Evolutionary conservation across 2,329 filamentous ascomycete genomes (phyloP), one percentile per base, ranked within the genome.

Genomic region (Cadophora gregata): DNA sequence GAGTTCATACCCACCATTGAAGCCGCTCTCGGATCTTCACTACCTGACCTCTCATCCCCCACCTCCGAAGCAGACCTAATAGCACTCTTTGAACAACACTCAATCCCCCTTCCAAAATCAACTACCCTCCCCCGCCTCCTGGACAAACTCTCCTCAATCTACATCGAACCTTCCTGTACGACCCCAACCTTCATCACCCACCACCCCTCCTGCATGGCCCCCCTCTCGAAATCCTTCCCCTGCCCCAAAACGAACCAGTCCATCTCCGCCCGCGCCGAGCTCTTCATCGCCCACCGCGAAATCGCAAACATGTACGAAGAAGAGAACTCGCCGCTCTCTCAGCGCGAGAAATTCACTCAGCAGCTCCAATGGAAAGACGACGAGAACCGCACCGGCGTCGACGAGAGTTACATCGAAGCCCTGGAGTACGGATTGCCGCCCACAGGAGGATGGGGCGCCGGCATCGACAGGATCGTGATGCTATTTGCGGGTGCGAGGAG

Each of bases 291-390:
- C 59, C 88, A 90, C 48, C 87, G 88, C 63, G 96, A 99, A 77
- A 85, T 97, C 36, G 93, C 95, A 68, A 99, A 99, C 79, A 96
- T 95, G 82, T 99, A 99, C 78, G 96, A 99, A 78, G 96, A 99
- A 80, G 96, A 99, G 78, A 99, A 99, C 78, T 92, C 93, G 61
- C 96, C 96, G 0, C 89, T 91, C 63, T 91, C 90, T 74, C 96
- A 99, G 80, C 85, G 92, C 55, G 84, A 86, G 64, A 99, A 99
- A 79, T 93, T 99, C 70, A 79, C 88, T 56, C 84, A 85, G 69
- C 88, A 90, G 74, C 76, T 83, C 2, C 75, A 74, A 21, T 83
- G 78, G 69, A 75, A 67, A 59, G 77, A 77, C 59, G 75, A 75
- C 2, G 77, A 79, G 59, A 78, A 77, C 36, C 65, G 61, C 14